phyloP scores from a whole-genome alignment of 192 early-diverging fungal species.

The Podila verticillata region DNA sequence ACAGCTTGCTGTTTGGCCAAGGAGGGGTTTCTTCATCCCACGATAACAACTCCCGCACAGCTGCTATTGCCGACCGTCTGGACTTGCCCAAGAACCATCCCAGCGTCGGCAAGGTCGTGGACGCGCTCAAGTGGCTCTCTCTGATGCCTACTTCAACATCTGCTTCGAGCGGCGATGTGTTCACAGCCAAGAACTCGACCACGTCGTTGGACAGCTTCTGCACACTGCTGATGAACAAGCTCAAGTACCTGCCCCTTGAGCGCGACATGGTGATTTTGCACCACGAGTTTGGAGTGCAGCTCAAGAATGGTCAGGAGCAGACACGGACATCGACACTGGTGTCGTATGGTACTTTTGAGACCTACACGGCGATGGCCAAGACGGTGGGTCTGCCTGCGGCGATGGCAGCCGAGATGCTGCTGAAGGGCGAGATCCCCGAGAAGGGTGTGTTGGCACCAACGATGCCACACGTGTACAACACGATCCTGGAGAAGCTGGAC shows the following conservation, averaged over 20 bases:
- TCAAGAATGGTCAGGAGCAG: conserved; percentile 67
- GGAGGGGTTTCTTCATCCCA: background rate
- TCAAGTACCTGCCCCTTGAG: conserved; percentile 81
- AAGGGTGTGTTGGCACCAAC: conserved; percentile 76
- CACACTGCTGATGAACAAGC: conserved; percentile 75
- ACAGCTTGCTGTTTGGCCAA: conserved; percentile 50
- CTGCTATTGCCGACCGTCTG: conserved; percentile 50
- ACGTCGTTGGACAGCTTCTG: conserved; percentile 88
- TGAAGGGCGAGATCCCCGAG: conserved; percentile 59
- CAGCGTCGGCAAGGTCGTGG: conserved; percentile 61
- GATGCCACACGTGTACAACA: conserved; percentile 73
- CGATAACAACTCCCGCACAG: conserved; percentile 37
- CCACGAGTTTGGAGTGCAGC: conserved; percentile 92
- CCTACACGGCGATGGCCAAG: conserved; percentile 84
- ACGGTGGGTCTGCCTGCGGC: conserved; percentile 84
- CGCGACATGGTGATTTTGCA: conserved; percentile 94
- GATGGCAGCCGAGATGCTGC: conserved; percentile 77
- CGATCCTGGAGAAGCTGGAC: conserved; percentile 73
- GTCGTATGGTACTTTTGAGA: conserved; percentile 68
- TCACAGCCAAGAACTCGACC: conserved; percentile 47
- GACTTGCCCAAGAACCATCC: conserved; percentile 49
- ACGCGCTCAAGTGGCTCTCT: conserved; percentile 67
- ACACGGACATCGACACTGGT: conserved; percentile 76
- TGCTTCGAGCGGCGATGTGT: conserved; percentile 1
- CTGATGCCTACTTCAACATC: conserved; percentile 27